Percentiles rank a stretch among this genome's conserved stretches.
These are phyloP conservation scores for Margaritispora aquatica DNA, from an alignment of 495 filamentous ascomycete species.

Conservation along the genomic window DNA sequence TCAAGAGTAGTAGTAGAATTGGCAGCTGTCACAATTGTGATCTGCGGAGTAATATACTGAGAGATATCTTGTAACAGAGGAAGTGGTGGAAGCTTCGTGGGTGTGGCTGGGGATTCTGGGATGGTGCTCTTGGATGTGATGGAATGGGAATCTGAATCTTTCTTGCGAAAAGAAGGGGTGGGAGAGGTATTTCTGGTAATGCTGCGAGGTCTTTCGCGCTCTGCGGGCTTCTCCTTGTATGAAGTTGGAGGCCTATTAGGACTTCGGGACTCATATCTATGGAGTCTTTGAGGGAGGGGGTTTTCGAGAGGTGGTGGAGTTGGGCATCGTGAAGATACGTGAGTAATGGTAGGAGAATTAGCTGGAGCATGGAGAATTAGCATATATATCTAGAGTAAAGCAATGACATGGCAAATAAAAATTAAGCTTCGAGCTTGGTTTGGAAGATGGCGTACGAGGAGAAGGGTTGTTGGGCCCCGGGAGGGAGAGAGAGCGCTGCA, in stretches of 20 bases:
- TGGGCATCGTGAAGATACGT: constrained; percentile 24
- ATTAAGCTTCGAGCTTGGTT: background rate
- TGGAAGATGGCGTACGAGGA: constrained; percentile 26
- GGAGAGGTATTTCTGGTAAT: constrained; percentile 16
- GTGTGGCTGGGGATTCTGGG: constrained; percentile 10
- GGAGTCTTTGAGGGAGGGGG: constrained; percentile 15
- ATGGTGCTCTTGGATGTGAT: background rate
- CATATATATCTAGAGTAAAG: background rate
- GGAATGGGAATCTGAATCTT: constrained; percentile 1
- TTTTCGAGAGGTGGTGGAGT: constrained; percentile 23
- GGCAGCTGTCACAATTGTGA: constrained; percentile 32
- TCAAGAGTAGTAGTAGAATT: constrained; percentile 54
- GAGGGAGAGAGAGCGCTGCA: constrained; percentile 29
- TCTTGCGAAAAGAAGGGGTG: constrained; percentile 16
- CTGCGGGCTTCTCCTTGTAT: constrained; percentile 19
- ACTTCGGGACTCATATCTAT: constrained; percentile 22
- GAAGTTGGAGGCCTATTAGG: constrained; percentile 18
- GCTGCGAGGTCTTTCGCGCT: constrained; percentile 15
- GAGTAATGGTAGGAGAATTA: constrained; percentile 26
- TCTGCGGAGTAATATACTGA: constrained; percentile 41
- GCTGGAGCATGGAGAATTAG: constrained; percentile 13
- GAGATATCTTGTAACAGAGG: constrained; percentile 43
- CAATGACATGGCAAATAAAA: background rate
- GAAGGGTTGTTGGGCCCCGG: constrained; percentile 29
- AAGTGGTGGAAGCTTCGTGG: constrained; percentile 31